Evolutionary conservation across 805 yeast genomes (phyloP), one percentile per base, ranked within the genome.

Genomic region (Yarrowia keelungensis): DNA sequence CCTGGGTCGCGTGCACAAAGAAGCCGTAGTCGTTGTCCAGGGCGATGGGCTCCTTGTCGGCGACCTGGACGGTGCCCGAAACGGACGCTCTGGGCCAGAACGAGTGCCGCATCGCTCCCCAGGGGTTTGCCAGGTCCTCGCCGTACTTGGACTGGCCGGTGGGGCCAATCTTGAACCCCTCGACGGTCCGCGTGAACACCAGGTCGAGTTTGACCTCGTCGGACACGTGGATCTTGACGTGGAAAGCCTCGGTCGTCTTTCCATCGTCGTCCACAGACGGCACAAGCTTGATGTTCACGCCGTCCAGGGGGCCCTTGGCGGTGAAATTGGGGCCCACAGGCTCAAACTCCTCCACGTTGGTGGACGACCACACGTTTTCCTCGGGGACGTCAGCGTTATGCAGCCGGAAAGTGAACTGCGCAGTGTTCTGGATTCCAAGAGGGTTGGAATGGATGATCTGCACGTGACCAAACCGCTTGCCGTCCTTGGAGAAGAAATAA

Each of bases 1-100:
- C 98, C 82, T 95, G 99, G 73, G 92, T 81, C 8, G 99, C 99
- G 94, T 91, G 89, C 67, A 94, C 97, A 76, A 87, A 93, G 97
- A 95, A 90, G 62, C 92, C 84, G 16, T 70, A 73, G 38, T 75
- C 72, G 54, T 81, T 73, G 38, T 78, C 81, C 62, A 82, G 74
- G 46, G 15, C 67, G 26, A 36, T 22, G 39, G 14, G 14, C 47
- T 62, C 67, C 56, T 51, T 19, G 22, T 22, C 19, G 39, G 50
- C 36, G 77, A 84, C 77, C 49, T 80, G 82, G 71, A 95, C 79
- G 19, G 85, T 81, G 75, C 99, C 99, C 19, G 75, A 76, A 56
- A 86, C 89, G 22, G 79, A 71, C 78, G 92, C 89, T 78, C 98
- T 86, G 71, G 99, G 99, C 98, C 98, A 95, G 80, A 95, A 95